Conservation (phyloP, 352 stramenopile genomes). For the Pythium aristosporum region DNA sequence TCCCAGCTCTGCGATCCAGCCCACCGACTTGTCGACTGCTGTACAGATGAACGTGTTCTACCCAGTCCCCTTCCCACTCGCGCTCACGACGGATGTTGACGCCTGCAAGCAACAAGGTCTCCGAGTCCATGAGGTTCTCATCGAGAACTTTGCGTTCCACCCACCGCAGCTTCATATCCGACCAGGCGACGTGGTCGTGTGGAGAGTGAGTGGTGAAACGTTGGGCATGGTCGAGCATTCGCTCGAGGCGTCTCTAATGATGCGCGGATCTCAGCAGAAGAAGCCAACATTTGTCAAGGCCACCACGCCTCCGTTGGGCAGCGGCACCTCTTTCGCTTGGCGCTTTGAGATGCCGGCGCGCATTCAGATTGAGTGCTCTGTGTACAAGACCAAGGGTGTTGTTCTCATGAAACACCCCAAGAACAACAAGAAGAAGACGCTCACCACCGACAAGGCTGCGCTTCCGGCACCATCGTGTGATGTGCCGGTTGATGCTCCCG, state of each 20-base stretch:
- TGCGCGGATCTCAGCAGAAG: background rate
- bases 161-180: slow-evolving; percentile 33
- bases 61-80: slow-evolving; percentile 32
- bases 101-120: slow-evolving; percentile 6
- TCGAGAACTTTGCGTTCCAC: slow-evolving; percentile 40
- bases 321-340: slow-evolving; percentile 35
- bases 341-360: slow-evolving; percentile 30
- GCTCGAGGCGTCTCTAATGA: slow-evolving; percentile 29
- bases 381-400: slow-evolving; percentile 37
- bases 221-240: slow-evolving; percentile 44
- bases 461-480: background rate
- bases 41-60: slow-evolving; percentile 21
- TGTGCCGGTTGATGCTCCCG: background rate
- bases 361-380: slow-evolving; percentile 33
- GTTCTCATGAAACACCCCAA: slow-evolving; percentile 28
- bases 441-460: background rate
- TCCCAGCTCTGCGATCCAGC: slow-evolving; percentile 10
- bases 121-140: slow-evolving; percentile 33
- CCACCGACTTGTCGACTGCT: slow-evolving; percentile 4
- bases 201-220: slow-evolving; percentile 35
- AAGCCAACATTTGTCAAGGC: slow-evolving; percentile 16
- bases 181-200: slow-evolving; percentile 37
- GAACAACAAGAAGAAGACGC: slow-evolving; percentile 11
- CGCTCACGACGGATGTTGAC: background rate
- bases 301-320: slow-evolving; percentile 26